Conservation (phyloP, 2,329 filamentous ascomycete species). For the Cercospora zeina region DNA sequence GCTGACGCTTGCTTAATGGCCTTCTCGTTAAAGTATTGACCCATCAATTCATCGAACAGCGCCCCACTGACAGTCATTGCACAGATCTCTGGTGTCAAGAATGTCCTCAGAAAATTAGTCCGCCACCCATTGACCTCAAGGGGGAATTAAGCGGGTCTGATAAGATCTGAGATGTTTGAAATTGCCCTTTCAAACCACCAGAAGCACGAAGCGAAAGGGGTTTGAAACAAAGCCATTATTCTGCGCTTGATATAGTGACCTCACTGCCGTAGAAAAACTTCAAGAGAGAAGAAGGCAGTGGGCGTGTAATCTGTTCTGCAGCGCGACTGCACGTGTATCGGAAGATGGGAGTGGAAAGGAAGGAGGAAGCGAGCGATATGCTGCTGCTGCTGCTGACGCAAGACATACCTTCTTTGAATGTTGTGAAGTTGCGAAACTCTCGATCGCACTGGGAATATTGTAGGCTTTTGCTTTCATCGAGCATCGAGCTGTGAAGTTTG, state of each 20-base stretch:
- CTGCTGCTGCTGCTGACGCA: neutral
- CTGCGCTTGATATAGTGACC: slow-evolving; percentile 34
- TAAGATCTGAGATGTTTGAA: slow-evolving; percentile 27
- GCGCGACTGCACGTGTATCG: slow-evolving; percentile 25
- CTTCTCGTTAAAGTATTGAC: neutral
- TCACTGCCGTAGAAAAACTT: slow-evolving; percentile 32
- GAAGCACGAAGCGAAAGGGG: neutral
- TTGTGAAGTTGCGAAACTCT: neutral
- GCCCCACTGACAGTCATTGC: no score
- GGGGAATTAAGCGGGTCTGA: slow-evolving; percentile 38
- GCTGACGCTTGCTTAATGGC: neutral
- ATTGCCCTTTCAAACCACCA: slow-evolving; percentile 10
- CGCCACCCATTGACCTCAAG: slow-evolving; percentile 35
- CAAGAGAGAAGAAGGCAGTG: slow-evolving; percentile 24
- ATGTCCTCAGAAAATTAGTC: slow-evolving; percentile 41
- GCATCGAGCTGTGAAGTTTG: neutral
- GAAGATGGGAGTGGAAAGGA: slow-evolving; percentile 8
- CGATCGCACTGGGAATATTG: neutral
- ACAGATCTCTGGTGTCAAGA: neutral
- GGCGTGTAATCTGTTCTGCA: slow-evolving; percentile 40
- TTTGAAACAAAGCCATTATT: slow-evolving; percentile 10
- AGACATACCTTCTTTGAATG: neutral
- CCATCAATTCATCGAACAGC: no score
- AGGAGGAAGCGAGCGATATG: neutral
- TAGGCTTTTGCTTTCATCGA: neutral